Base-by-base conservation (phyloP, 768 basidiomycete genomes). In the Coprinopsis strossmayeri region DNA sequence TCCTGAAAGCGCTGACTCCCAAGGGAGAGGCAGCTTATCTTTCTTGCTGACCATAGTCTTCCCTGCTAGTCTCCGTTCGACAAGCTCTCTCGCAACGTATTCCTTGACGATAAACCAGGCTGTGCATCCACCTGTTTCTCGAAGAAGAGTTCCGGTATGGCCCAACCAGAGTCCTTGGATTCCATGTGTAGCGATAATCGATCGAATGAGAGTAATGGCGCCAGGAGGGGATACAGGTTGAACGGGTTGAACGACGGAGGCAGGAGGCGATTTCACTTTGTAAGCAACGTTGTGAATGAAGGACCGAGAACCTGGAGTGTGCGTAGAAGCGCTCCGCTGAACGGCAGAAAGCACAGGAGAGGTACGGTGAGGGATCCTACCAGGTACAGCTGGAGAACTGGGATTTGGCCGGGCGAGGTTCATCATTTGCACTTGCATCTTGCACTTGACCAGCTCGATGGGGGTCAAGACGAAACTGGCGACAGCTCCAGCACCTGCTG, bases 351-450 rank as follows among this genome's bases (percentile, higher is more conserved):
- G 35, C 17, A 38, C n/a, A n/a, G n/a, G 55, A 32, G 50, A 45
- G 18, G 58, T 39, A 9, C 63, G 57, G 13, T 55, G 57, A n/a
- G 60, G 63, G 47, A 62, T 61, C 15, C 58, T 57, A 28, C 61
- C 61, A 25, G 59, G 57, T 15, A 55, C 53, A 3, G 47, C 26
- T 21, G 55, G 24, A 11, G 50, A 21, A 7, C 43, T 32, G 45
- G 53, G 23, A 12, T 51, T 30, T 21, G 58, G 55, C 30, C 58
- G 58, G 20, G 50, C 35, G 39, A 61, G 60, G 40, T 67, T 67
- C 63, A 95, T 79, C 79, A 91, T 85, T 61, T 95, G 92, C 1
- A 96, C 94, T 64, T 96, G 94, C 92, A 97, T 95, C 64, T 91
- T 91, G 70, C 92, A 96, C 67, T 98, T 96, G 50, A 97, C 80